These are phyloP conservation scores for Nitzschia inconspicua DNA, from an alignment of 108 stramenopile species.

Conservation along the genomic window DNA sequence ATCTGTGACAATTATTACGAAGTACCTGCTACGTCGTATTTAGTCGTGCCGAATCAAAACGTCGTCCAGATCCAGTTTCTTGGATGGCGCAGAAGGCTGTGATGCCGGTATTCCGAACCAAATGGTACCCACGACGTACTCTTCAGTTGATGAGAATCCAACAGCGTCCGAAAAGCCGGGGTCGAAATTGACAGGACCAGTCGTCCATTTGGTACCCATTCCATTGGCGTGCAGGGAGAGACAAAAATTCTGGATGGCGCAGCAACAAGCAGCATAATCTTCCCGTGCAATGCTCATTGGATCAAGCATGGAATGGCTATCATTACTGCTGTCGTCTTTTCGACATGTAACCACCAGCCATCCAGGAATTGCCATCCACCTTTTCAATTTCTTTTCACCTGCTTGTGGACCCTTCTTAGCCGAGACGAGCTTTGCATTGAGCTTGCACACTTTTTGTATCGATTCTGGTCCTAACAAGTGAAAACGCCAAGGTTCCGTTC, in stretches of 20 bases:
- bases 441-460: constrained; percentile 32
- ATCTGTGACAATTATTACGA: too few relatives aligned
- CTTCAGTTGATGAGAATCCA: constrained; percentile 25
- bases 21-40: too few relatives aligned
- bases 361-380: constrained; percentile 50
- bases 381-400: constrained; percentile 4
- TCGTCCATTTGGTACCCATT: constrained; percentile 62
- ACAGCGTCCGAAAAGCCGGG: constrained; percentile 24
- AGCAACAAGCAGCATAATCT: constrained; percentile 58
- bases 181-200: constrained; percentile 56
- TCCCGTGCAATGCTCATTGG: constrained; percentile 35
- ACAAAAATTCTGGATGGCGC: constrained; percentile 53
- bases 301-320: constrained; percentile 13
- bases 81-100: constrained; percentile 15
- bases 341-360: constrained; percentile 54
- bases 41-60: too few relatives aligned
- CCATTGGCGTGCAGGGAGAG: constrained; percentile 40
- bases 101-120: constrained; percentile 44
- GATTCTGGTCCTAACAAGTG: constrained; percentile 41
- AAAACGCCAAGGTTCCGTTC: constrained; percentile 57
- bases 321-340: background rate
- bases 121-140: constrained; percentile 47
- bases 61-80: constrained; percentile 27
- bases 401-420: constrained; percentile 10
- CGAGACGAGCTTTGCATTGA: constrained; percentile 19